phyloP scores from a whole-genome alignment of 2,329 filamentous ascomycete genomes.

The Ascochyta clinopodiicola region DNA sequence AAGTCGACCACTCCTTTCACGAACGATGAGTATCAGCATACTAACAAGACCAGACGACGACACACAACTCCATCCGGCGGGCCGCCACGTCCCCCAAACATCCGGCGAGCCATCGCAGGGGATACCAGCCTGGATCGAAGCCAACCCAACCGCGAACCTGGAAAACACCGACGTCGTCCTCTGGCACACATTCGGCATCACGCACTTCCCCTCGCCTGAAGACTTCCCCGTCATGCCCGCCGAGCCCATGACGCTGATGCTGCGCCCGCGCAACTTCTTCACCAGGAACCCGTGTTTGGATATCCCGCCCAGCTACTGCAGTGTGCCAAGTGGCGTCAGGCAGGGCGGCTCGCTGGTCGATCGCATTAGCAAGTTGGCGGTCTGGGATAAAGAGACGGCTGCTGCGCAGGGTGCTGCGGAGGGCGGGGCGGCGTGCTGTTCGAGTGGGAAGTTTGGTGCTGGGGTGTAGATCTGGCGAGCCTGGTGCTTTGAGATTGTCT shows the following conservation, averaged over 20 bases:
- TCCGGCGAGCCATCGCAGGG: slow-evolving; percentile 78
- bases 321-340: slow-evolving; percentile 72
- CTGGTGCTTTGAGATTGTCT: background rate
- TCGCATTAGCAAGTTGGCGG: slow-evolving; percentile 58
- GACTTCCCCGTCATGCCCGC: slow-evolving; percentile 93
- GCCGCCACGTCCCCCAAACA: slow-evolving; percentile 86
- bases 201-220: slow-evolving; percentile 86
- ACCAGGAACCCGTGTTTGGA: slow-evolving; percentile 78
- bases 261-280: slow-evolving; percentile 85
- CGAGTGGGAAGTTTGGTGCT: slow-evolving; percentile 27
- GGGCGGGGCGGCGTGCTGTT: slow-evolving; percentile 23
- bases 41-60: slow-evolving; percentile 67
- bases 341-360: slow-evolving; percentile 57
- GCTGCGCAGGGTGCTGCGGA: slow-evolving; percentile 1
- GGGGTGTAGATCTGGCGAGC: slow-evolving; percentile 13
- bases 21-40: background rate
- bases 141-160: slow-evolving; percentile 70
- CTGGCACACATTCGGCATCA: slow-evolving; percentile 93
- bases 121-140: slow-evolving; percentile 76
- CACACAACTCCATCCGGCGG: slow-evolving; percentile 82
- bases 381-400: slow-evolving; percentile 48
- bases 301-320: slow-evolving; percentile 77
- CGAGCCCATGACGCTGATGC: slow-evolving; percentile 76
- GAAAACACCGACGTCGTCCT: slow-evolving; percentile 86
- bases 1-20: slow-evolving; percentile 47